A percentile compares a stretch with the other conserved stretches of the same genome.
Conservation (phyloP, 148 eudicot species). For the Cornus florida region DNA sequence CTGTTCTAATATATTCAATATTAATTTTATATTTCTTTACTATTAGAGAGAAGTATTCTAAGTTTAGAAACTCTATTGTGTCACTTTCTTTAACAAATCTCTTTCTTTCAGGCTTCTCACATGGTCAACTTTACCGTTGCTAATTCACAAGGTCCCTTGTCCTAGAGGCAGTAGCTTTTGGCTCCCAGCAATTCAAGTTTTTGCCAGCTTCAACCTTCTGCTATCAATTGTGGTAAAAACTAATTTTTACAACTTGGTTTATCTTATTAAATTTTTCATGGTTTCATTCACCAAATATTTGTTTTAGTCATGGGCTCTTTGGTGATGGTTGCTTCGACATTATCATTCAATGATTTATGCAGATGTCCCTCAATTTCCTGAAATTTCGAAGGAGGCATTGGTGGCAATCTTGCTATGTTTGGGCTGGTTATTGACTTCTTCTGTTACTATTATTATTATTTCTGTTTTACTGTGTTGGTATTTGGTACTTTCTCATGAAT, state of each 20-base stretch:
- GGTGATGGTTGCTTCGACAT: constrained; percentile 1
- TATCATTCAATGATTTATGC: constrained; percentile 15
- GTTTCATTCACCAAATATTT: not conserved
- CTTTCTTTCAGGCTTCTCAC: constrained; percentile 57
- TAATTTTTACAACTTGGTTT: constrained; percentile 7
- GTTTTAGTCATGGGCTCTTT: not conserved
- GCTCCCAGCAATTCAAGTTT: constrained; percentile 68
- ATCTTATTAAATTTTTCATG: not conserved
- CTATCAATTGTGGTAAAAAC: constrained; percentile 62
- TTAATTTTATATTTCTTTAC: not conserved
- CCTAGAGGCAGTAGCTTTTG: constrained; percentile 87
- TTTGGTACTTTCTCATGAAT: constrained; percentile 6
- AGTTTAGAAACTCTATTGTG: not conserved
- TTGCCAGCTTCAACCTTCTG: constrained; percentile 76
- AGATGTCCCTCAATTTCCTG: constrained; percentile 73
- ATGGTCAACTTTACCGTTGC: constrained; percentile 55
- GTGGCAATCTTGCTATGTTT: constrained; percentile 94
- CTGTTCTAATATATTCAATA: not conserved
- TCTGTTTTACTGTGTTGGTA: not conserved
- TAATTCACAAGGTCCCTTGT: constrained; percentile 57
- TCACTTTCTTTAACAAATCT: not conserved
- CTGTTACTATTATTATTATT: not conserved
- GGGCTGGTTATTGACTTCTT: constrained; percentile 57
- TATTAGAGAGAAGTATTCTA: not conserved
- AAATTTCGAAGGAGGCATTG: constrained; percentile 52